Percentiles rank a stretch among this genome's conserved stretches.
Conservation (phyloP, 1,139 yeast species). For the Pneumocystis oryctolagi region DNA sequence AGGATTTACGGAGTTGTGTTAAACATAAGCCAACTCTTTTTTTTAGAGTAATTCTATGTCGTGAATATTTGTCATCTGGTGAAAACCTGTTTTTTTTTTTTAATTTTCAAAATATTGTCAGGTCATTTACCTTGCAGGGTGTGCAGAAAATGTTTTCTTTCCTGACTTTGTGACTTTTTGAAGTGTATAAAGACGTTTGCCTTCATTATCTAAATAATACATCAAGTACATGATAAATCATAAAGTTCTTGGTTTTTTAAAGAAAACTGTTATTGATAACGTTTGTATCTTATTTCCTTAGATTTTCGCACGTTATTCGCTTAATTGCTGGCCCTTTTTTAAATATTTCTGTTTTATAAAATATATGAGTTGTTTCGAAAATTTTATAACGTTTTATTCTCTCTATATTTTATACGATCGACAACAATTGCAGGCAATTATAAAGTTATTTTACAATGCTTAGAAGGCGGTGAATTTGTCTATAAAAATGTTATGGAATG, state of each 20-base stretch:
- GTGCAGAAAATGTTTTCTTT: constrained; percentile 95
- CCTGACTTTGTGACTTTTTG: constrained; percentile 68
- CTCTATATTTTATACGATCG: neutral
- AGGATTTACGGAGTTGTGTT: constrained; percentile 44
- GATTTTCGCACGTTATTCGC: too few relatives aligned
- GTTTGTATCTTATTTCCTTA: too few relatives aligned
- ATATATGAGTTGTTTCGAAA: neutral
- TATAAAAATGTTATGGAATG: neutral
- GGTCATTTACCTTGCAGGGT: constrained; percentile 48
- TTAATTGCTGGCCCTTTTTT: too few relatives aligned
- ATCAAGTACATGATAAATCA: constrained; percentile 68
- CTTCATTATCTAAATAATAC: constrained; percentile 90
- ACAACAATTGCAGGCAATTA: neutral
- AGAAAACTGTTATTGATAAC: neutral
- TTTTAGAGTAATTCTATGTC: constrained; percentile 96
- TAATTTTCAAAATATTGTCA: neutral
- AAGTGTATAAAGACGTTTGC: constrained; percentile 89
- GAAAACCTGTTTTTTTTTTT: constrained; percentile 47
- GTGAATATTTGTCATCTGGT: constrained; percentile 97
- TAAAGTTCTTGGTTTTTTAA: constrained; percentile 11
- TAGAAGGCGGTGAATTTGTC: neutral
- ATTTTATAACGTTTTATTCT: too few relatives aligned
- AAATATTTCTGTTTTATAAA: too few relatives aligned
- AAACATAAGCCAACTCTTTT: constrained; percentile 85
- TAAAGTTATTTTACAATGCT: neutral